phyloP scores from a whole-genome alignment of 495 filamentous ascomycete genomes.

The Hypomontagnella monticulosa region DNA sequence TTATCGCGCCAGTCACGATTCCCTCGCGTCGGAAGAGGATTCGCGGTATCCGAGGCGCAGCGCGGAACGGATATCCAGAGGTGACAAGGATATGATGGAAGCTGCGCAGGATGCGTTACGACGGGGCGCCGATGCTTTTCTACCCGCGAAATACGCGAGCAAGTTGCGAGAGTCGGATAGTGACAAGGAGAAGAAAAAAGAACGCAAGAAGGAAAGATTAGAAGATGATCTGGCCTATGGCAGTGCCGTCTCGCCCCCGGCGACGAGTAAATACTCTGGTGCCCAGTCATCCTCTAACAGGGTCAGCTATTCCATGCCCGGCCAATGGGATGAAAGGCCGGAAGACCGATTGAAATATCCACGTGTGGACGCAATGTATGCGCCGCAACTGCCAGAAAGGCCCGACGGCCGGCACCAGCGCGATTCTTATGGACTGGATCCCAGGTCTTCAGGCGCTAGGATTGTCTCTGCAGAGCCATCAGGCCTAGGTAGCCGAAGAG shows the following conservation, averaged over 20 bases:
- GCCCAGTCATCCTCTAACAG: constrained; percentile 45
- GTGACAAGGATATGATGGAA: constrained; percentile 54
- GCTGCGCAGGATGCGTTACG: constrained; percentile 42
- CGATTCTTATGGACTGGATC: constrained; percentile 44
- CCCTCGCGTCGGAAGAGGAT: constrained; percentile 38
- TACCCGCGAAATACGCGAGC: constrained; percentile 42
- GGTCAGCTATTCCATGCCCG: constrained; percentile 58
- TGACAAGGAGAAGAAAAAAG: constrained; percentile 38
- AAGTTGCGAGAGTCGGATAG: constrained; percentile 36
- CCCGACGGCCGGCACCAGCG: constrained; percentile 32
- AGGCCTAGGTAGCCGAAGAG: constrained; percentile 44
- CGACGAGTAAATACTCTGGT: constrained; percentile 20
- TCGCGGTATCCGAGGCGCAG: constrained; percentile 40
- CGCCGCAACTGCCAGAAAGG: constrained; percentile 20
- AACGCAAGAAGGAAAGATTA: constrained; percentile 47
- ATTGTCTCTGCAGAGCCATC: constrained; percentile 54
- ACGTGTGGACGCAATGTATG: constrained; percentile 44
- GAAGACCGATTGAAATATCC: constrained; percentile 56
- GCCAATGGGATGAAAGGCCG: constrained; percentile 61
- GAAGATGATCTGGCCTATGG: constrained; percentile 61
- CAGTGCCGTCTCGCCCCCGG: constrained; percentile 26
- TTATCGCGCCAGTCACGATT: constrained; percentile 43
- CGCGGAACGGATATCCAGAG: constrained; percentile 49
- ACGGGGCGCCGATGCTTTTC: constrained; percentile 38
- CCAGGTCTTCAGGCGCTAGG: constrained; percentile 39